Evolutionary conservation across 2,329 filamentous ascomycete species (phyloP).

Genomic region (Camptophora hylomeconis): DNA sequence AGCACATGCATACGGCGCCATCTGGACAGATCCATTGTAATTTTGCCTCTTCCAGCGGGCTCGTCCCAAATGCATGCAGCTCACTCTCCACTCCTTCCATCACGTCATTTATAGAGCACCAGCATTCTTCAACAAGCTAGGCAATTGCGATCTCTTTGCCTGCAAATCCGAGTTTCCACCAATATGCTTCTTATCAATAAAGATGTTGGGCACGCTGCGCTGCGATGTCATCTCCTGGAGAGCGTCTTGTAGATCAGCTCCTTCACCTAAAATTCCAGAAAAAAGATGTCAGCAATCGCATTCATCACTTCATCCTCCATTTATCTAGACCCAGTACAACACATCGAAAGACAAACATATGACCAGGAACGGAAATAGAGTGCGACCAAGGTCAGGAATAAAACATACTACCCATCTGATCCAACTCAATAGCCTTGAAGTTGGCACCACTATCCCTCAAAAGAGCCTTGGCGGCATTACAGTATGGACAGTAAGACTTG

Average conservation of each 20-base stretch:
- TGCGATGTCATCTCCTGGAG: conserved; percentile 70
- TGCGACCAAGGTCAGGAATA: too few relatives aligned
- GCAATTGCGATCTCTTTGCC: conserved; percentile 50
- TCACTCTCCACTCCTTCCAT: too few relatives aligned
- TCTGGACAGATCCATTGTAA: too few relatives aligned
- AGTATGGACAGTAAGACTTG: conserved; percentile 96
- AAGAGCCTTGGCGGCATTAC: conserved; percentile 62
- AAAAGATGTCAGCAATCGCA: too few relatives aligned
- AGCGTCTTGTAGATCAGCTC: conserved; percentile 67
- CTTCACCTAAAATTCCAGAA: conserved; percentile 52
- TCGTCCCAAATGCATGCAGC: conserved; percentile 21
- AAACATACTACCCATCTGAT: conserved; percentile 53
- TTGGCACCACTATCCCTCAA: conserved; percentile 59
- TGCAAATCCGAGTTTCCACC: conserved; percentile 90
- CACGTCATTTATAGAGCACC: conserved; percentile 47
- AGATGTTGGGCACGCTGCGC: conserved; percentile 89
- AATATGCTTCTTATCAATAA: conserved; percentile 81
- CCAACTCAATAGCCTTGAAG: conserved; percentile 66
- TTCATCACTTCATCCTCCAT: too few relatives aligned
- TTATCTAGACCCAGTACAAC: too few relatives aligned
- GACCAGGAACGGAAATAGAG: too few relatives aligned
- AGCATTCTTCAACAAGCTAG: conserved; percentile 49
- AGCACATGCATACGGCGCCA: too few relatives aligned
- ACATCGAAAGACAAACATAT: too few relatives aligned
- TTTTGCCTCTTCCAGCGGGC: conserved; percentile 21